Percentiles rank a stretch among this genome's conserved stretches.
Evolutionary conservation across 2,329 filamentous ascomycete genomes (phyloP).

Genomic region (Talaromyces sp.): DNA sequence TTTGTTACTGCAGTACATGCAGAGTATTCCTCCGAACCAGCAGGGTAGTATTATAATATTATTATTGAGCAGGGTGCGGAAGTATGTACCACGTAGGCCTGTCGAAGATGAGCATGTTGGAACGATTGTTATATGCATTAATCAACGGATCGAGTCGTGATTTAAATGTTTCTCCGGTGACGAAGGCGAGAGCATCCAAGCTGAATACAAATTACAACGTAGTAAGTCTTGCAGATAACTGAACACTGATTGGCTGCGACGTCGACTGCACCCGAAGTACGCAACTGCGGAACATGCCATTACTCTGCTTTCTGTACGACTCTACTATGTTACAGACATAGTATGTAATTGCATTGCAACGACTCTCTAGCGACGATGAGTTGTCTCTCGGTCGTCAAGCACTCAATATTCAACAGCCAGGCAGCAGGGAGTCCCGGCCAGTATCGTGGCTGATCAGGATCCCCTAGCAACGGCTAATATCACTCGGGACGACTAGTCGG

Average conservation of each 20-base stretch:
- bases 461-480: slow-evolving; percentile 11
- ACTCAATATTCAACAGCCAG: neutral
- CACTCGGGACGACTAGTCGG: neutral
- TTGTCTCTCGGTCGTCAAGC: neutral
- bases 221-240: neutral
- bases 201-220: neutral
- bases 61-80: neutral
- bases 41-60: neutral
- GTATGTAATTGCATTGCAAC: neutral
- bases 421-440: neutral
- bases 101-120: neutral
- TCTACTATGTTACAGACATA: neutral
- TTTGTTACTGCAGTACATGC: neutral
- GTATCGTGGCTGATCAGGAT: neutral
- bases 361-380: neutral
- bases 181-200: neutral
- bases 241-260: slow-evolving; percentile 1
- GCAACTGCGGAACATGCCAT: neutral
- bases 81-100: neutral
- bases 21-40: neutral
- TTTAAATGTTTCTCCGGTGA: neutral
- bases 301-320: neutral
- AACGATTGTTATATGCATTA: neutral
- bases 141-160: neutral
- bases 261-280: neutral